These are phyloP conservation scores for Boletus rex-veris DNA, from an alignment of 768 basidiomycete species.

Conservation along the genomic window DNA sequence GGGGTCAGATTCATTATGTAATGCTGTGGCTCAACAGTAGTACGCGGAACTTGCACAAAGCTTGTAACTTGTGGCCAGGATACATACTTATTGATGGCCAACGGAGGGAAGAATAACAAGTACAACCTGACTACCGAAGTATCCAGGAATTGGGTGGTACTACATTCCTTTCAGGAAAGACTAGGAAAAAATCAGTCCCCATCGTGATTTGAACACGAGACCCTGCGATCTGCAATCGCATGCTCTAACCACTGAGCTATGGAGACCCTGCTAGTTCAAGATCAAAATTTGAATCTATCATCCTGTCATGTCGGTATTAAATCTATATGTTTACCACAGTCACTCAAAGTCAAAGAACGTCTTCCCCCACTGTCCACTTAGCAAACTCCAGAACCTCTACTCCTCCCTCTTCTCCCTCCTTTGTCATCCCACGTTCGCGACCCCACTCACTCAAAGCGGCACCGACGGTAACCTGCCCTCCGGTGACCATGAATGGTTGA, in stretches of 20 bases:
- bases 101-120: background rate
- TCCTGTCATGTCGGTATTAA: no score
- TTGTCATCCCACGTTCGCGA: constrained; percentile 41
- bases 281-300: no score
- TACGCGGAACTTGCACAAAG: no score
- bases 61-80: no score
- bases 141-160: no score
- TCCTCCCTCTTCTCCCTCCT: constrained; percentile 30
- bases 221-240: constrained; percentile 57
- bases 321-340: no score
- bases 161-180: background rate
- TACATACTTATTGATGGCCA: no score
- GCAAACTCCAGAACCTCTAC: constrained; percentile 48
- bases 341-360: constrained; percentile 2
- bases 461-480: constrained; percentile 45
- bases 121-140: no score
- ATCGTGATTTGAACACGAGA: constrained; percentile 59
- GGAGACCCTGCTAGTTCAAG: constrained; percentile 9
- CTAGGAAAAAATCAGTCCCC: constrained; percentile 31
- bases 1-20: background rate
- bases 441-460: constrained; percentile 52
- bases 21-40: background rate
- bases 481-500: constrained; percentile 72
- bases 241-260: constrained; percentile 53
- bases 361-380: constrained; percentile 65